These are phyloP conservation scores for Phytopythium cucurbitacearum DNA, from an alignment of 352 stramenopile species.

Conservation along the genomic window DNA sequence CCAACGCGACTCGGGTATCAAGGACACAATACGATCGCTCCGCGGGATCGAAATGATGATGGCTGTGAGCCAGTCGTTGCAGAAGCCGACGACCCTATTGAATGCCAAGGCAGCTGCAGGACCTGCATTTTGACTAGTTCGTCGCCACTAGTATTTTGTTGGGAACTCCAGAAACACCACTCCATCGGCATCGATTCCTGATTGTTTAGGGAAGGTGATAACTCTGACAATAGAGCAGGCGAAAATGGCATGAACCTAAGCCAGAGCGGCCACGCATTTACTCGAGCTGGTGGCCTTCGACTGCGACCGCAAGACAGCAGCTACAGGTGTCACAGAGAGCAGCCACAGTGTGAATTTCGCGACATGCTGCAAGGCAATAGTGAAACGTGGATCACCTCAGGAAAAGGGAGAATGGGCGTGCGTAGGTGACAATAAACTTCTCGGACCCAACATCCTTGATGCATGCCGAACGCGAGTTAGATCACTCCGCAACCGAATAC, in stretches of 20 bases:
- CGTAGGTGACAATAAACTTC: slow-evolving; percentile 81
- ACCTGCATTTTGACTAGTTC: background rate
- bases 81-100: slow-evolving; percentile 7
- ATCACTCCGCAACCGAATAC: background rate
- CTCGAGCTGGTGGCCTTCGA: slow-evolving; percentile 65
- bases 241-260: too few species aligned
- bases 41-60: slow-evolving; percentile 83
- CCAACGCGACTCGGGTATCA: slow-evolving; percentile 36
- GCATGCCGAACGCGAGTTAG: background rate
- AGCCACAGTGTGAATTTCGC: too few species aligned
- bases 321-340: slow-evolving; percentile 18
- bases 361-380: background rate
- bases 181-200: too few species aligned
- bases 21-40: slow-evolving; percentile 48
- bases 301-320: slow-evolving; percentile 63
- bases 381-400: slow-evolving; percentile 36
- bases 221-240: too few species aligned
- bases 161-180: too few species aligned
- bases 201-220: background rate
- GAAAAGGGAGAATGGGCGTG: slow-evolving; percentile 72
- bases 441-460: slow-evolving; percentile 51
- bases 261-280: slow-evolving; percentile 4
- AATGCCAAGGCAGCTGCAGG: background rate
- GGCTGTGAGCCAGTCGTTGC: slow-evolving; percentile 47
- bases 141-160: too few species aligned